Conservation (phyloP, 352 stramenopile genomes). For the Thalassiosira mediterranea region DNA sequence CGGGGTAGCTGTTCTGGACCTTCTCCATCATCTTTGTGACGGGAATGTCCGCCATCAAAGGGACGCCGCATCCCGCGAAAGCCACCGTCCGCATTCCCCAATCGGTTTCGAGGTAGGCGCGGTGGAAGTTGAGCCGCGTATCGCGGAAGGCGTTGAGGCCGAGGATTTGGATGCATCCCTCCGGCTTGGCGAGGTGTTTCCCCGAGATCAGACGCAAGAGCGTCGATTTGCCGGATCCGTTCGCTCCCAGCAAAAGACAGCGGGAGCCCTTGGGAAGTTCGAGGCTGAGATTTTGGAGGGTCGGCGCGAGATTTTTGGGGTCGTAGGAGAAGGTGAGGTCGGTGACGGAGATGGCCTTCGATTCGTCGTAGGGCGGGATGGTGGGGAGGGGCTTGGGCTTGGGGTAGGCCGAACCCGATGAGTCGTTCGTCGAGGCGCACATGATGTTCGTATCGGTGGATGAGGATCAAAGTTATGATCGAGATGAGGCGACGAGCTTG, state of each 20-base stretch:
- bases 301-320: conserved; percentile 76
- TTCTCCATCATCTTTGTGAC: conserved; percentile 97
- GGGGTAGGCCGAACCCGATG: background rate
- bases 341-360: conserved; percentile 76
- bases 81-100: conserved; percentile 95
- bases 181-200: conserved; percentile 91
- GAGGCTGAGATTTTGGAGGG: conserved; percentile 89
- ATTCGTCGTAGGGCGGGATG: conserved; percentile 63
- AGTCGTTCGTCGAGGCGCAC: too few relatives aligned
- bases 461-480: background rate
- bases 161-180: conserved; percentile 85
- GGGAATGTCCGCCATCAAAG: conserved; percentile 90
- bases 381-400: conserved; percentile 61
- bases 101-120: conserved; percentile 94
- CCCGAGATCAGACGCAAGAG: conserved; percentile 93
- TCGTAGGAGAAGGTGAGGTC: conserved; percentile 84
- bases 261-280: conserved; percentile 86
- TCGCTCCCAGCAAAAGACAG: conserved; percentile 93
- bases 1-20: conserved; percentile 91
- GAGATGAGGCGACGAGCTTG: too few relatives aligned
- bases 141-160: conserved; percentile 94
- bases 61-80: conserved; percentile 88
- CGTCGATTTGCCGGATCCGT: conserved; percentile 91
- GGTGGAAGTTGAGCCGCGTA: conserved; percentile 91
- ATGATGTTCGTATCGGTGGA: conserved; percentile 4